These are phyloP conservation scores for Xerocomellus dryophilus DNA, from an alignment of 768 basidiomycete genomes.

Conservation along the genomic window DNA sequence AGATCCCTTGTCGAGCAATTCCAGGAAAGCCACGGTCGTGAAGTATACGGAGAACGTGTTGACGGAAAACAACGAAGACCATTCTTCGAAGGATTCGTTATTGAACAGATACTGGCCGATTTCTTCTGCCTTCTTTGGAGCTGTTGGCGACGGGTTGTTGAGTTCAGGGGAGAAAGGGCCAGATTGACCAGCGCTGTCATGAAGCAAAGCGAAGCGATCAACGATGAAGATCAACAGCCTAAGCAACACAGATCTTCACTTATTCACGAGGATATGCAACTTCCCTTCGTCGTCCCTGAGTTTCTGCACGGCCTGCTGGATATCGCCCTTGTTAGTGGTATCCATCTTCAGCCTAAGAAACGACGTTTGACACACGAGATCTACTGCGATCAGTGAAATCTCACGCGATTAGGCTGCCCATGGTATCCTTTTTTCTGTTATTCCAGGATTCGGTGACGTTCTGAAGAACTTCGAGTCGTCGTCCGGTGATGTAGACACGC, in stretches of 20 bases:
- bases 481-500: constrained; percentile 75
- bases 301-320: constrained; percentile 48
- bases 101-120: constrained; percentile 69
- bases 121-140: constrained; percentile 61
- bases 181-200: constrained; percentile 64
- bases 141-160: constrained; percentile 50
- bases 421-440: constrained; percentile 30
- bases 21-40: constrained; percentile 71
- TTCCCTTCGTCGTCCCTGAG: constrained; percentile 49
- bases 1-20: constrained; percentile 69
- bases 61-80: constrained; percentile 59
- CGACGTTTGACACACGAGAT: background rate
- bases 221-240: background rate
- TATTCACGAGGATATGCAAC: constrained; percentile 79
- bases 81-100: constrained; percentile 59
- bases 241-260: constrained; percentile 42
- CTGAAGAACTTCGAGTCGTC: constrained; percentile 63
- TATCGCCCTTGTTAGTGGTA: constrained; percentile 66
- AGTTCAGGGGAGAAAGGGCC: constrained; percentile 65
- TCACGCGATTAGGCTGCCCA: constrained; percentile 60
- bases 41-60: constrained; percentile 81
- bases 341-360: constrained; percentile 61
- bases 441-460: constrained; percentile 50
- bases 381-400: constrained; percentile 17
- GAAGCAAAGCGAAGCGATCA: background rate